Percentiles rank a stretch among this genome's conserved stretches.
phyloP scores from a whole-genome alignment of 163 green algal species.

The Scenedesmus sp. region DNA sequence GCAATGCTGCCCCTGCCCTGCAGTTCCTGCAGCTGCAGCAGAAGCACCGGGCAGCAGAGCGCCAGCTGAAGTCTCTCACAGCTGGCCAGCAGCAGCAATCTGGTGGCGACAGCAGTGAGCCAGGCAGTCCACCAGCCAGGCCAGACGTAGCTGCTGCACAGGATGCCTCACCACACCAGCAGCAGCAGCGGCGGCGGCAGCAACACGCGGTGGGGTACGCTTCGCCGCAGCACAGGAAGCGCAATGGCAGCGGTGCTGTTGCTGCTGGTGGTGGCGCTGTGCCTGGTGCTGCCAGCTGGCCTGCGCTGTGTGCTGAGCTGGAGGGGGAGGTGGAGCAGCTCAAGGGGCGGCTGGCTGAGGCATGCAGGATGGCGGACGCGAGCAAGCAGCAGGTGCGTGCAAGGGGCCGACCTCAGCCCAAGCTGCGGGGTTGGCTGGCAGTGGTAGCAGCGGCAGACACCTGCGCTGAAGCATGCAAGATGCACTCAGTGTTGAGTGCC shows the following conservation, averaged over 20 bases:
- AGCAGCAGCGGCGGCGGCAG: neutral
- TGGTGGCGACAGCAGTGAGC: neutral
- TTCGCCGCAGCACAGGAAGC: neutral
- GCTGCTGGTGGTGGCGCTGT: constrained; percentile 4
- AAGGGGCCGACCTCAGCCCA: too few species aligned
- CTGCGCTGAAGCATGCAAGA: too few species aligned
- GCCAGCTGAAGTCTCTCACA: constrained; percentile 26
- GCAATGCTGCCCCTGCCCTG: neutral
- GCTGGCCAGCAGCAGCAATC: neutral
- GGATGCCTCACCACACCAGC: neutral
- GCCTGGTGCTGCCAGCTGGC: constrained; percentile 24
- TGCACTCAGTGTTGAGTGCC: too few species aligned
- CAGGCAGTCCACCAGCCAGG: neutral
- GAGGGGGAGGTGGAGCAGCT: constrained; percentile 17
- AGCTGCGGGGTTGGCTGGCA: too few species aligned
- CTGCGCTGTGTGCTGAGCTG: constrained; percentile 50
- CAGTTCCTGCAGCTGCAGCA: constrained; percentile 48
- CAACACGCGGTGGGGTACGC: neutral
- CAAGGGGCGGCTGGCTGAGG: neutral
- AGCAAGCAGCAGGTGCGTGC: neutral
- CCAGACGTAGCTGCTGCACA: constrained; percentile 5
- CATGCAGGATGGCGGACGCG: neutral
- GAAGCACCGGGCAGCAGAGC: constrained; percentile 17
- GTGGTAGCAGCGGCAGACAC: too few species aligned
- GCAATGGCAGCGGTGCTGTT: neutral